Percentiles rank a stretch among this genome's conserved stretches.
These are phyloP conservation scores for Penicillium coprophilum DNA, from an alignment of 495 filamentous ascomycete genomes.

Conservation along the genomic window DNA sequence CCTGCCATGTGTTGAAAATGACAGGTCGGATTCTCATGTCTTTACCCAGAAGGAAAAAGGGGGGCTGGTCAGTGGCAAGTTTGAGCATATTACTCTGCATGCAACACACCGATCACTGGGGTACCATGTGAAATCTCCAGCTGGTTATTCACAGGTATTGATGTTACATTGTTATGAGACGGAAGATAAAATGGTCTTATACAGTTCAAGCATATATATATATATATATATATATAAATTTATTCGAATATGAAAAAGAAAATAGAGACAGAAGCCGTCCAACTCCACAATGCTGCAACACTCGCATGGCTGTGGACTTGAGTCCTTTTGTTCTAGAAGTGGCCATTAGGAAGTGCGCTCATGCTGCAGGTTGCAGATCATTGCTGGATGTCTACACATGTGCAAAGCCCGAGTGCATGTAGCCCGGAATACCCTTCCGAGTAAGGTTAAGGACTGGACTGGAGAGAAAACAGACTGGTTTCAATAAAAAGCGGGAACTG, in stretches of 20 bases:
- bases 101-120: slow-evolving; percentile 18
- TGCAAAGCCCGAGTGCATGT: slow-evolving; percentile 1
- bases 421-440: not conserved
- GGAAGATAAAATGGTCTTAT: too few relatives aligned
- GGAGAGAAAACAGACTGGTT: slow-evolving; percentile 13
- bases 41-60: slow-evolving; percentile 15
- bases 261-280: not conserved
- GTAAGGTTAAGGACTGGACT: slow-evolving; percentile 8
- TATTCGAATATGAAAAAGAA: not conserved
- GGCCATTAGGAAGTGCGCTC: slow-evolving; percentile 16
- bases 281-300: slow-evolving; percentile 8
- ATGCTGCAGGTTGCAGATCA: slow-evolving; percentile 21
- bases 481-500: not conserved
- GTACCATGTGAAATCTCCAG: slow-evolving; percentile 19
- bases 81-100: slow-evolving; percentile 22
- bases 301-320: slow-evolving; percentile 7
- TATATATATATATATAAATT: too few relatives aligned
- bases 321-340: not conserved
- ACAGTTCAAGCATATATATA: too few relatives aligned
- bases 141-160: not conserved
- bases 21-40: slow-evolving; percentile 20
- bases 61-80: not conserved
- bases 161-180: not conserved
- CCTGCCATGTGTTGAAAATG: slow-evolving; percentile 30
- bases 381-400: not conserved